These are phyloP conservation scores for Amanita phalloides DNA, from an alignment of 768 basidiomycete genomes.

Conservation along the genomic window DNA sequence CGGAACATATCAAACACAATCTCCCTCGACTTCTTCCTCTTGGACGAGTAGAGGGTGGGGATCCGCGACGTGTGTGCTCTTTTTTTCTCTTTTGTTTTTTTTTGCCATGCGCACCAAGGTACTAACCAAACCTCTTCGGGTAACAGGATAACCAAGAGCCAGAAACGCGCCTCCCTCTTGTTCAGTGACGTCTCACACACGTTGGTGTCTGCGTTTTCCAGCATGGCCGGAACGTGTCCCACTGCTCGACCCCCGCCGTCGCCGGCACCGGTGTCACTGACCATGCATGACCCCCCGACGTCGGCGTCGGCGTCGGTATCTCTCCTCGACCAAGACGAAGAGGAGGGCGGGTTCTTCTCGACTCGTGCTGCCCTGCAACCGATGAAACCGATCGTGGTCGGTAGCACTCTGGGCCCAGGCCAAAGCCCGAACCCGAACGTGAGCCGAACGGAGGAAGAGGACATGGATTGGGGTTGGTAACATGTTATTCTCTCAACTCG, in stretches of 20 bases:
- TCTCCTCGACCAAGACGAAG: conserved; percentile 1
- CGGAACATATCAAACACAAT: conserved; percentile 4
- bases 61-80: conserved; percentile 21
- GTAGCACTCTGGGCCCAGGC: too few relatives aligned
- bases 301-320: background rate
- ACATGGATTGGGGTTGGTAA: too few relatives aligned
- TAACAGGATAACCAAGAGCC: conserved; percentile 50
- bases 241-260: background rate
- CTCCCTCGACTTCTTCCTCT: conserved; percentile 14
- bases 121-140: too few relatives aligned
- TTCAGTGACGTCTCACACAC: conserved; percentile 6
- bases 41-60: conserved; percentile 52
- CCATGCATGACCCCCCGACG: background rate
- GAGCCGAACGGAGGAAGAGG: too few relatives aligned
- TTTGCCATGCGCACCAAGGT: too few relatives aligned
- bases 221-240: background rate
- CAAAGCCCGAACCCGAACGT: too few relatives aligned
- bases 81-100: too few relatives aligned
- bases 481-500: too few relatives aligned
- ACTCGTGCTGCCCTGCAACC: background rate
- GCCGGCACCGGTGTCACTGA: too few relatives aligned
- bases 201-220: conserved; percentile 1
- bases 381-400: background rate
- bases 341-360: background rate
- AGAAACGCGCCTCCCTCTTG: conserved; percentile 24